A percentile compares a stretch with the other conserved stretches of the same genome.
Evolutionary conservation across 768 basidiomycete species (phyloP).

Genomic region (Austroboletus festivus): DNA sequence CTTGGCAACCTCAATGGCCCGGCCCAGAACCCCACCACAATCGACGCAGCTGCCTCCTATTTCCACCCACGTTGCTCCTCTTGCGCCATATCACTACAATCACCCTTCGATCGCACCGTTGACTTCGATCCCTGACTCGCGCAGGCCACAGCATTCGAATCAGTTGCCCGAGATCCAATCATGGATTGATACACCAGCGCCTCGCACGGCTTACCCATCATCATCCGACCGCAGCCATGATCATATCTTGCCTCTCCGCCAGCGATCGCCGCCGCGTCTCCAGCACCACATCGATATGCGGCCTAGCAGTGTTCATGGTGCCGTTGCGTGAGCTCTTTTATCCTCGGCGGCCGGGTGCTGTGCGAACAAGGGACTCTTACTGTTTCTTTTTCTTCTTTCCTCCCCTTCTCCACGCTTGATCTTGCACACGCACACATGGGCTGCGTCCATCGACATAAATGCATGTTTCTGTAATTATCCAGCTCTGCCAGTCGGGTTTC

Average conservation of each 20-base stretch:
- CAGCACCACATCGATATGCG: conserved; percentile 35
- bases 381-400: conserved; percentile 7
- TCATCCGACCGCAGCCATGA: conserved; percentile 33
- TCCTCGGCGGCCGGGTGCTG: conserved; percentile 19
- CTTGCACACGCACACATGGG: conserved; percentile 23
- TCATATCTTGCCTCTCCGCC: conserved; percentile 28
- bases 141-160: conserved; percentile 33
- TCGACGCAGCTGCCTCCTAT: conserved; percentile 44
- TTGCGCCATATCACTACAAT: conserved; percentile 48
- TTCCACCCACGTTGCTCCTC: conserved; percentile 36
- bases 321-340: conserved; percentile 24
- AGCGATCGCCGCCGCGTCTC: conserved; percentile 33
- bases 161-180: conserved; percentile 47
- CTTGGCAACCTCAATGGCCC: conserved; percentile 46
- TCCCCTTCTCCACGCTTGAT: conserved; percentile 10
- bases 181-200: conserved; percentile 40
- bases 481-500: not conserved
- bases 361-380: conserved; percentile 4
- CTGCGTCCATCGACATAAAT: conserved; percentile 1
- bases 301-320: conserved; percentile 26
- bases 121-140: conserved; percentile 34
- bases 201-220: conserved; percentile 26
- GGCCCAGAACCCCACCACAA: conserved; percentile 51
- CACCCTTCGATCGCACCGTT: conserved; percentile 54
- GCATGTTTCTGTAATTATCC: conserved; percentile 23